Base-by-base conservation (phyloP, 805 yeast species). In the Zygosaccharomyces pseudorouxii region DNA sequence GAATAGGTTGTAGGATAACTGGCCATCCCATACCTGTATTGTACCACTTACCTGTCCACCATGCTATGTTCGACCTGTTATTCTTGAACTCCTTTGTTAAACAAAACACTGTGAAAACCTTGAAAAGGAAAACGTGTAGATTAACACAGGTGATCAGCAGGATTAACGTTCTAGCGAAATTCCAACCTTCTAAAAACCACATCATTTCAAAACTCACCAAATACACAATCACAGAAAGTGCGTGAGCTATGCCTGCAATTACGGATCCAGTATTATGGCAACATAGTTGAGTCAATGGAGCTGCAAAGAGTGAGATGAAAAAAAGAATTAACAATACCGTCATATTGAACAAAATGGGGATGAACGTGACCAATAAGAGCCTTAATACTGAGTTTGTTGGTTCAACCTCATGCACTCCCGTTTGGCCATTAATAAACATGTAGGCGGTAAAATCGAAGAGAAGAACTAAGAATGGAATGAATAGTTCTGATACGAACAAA, bases 1-100 rank as follows among this genome's bases (percentile, higher is more conserved):
- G 67, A 2, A 75, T 50, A 1, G 89, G 89, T 53, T 83, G 89
- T 2, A 82, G 69, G 5, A 84, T 45, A 0, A 79, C 69, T 41
- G 75, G 64, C 79, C 83, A 79, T 0, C 89, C 88, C 39, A 84
- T 69, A 0, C 81, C 81, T 0, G 82, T 73, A 11, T 73, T 74
- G 41, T 76, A 58, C 92, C 92, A 85, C 48, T 74, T 78, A 0
- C 90, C 89, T 9, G 87, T 77, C 89, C 90, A 85, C 88, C 89
- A 84, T 2, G 90, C 83, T 31, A 77, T 62, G 56, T 83, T 86
- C 0, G 86, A 68, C 39, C 71, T 75, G 52, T 77, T 84, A 54
- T 76, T 79, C 49, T 73, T 76, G 55, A 75, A 75, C 58, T 88
- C 96, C 42, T 84, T 73, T 6, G 86, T 77, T 36, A 86, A 62